Evolutionary conservation across 2,329 filamentous ascomycete species (phyloP).

Genomic region (Mariannaea sp.): DNA sequence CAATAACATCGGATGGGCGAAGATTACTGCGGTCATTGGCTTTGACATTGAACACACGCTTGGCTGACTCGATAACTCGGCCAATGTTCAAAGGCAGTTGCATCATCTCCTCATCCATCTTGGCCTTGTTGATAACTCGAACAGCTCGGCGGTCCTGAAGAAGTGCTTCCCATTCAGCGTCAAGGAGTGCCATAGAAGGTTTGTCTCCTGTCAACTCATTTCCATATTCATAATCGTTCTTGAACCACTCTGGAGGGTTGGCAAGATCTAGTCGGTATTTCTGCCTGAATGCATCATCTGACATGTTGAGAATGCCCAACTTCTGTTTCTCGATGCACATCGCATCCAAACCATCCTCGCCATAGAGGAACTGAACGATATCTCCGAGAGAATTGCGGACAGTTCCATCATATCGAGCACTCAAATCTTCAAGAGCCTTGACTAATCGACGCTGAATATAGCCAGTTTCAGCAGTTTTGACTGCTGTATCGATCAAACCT

Average conservation of each 20-base stretch:
- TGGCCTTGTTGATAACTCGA: conserved; percentile 66
- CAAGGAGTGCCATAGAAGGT: conserved; percentile 83
- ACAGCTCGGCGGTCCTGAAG: conserved; percentile 75
- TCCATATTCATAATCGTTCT: conserved; percentile 69
- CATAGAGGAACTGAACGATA: conserved; percentile 95
- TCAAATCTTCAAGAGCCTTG: conserved; percentile 96
- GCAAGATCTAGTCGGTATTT: conserved; percentile 81
- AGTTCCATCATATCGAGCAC: conserved; percentile 96
- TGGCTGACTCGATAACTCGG: conserved; percentile 88
- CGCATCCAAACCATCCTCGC: conserved; percentile 94
- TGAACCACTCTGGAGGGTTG: conserved; percentile 64
- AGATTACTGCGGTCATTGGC: conserved; percentile 85
- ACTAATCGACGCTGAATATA: conserved; percentile 99
- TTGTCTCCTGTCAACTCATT: conserved; percentile 85
- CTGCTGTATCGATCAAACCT: conserved; percentile 98
- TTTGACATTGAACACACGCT: conserved; percentile 88
- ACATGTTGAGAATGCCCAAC: conserved; percentile 83
- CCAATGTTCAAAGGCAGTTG: conserved; percentile 91
- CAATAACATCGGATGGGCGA: conserved; percentile 84
- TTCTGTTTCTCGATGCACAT: conserved; percentile 91
- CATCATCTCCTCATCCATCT: conserved; percentile 82
- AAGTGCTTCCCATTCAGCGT: conserved; percentile 85
- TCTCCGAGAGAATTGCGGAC: conserved; percentile 96
- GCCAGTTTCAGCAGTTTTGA: conserved; percentile 98
- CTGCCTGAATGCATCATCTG: conserved; percentile 75